Evolutionary conservation across 1,284 basidiomycete species (phyloP).

Genomic region (Ceraceosorus bombacis): DNA sequence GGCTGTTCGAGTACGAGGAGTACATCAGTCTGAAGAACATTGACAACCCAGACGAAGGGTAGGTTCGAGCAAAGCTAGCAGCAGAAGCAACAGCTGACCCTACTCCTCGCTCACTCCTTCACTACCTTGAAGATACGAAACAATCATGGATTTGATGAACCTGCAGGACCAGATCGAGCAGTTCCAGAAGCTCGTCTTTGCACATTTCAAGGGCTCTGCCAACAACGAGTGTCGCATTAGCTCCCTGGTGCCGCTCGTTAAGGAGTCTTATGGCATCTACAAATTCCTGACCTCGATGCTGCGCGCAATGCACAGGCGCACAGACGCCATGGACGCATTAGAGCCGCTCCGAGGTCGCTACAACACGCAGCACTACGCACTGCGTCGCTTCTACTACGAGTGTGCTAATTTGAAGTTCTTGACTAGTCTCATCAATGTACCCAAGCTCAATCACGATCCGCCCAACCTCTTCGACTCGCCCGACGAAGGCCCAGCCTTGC

Average conservation of each 20-base stretch:
- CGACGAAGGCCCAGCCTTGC: slow-evolving; percentile 31
- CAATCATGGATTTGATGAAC: slow-evolving; percentile 48
- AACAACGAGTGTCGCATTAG: slow-evolving; percentile 49
- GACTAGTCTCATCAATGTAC: slow-evolving; percentile 47
- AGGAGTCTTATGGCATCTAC: slow-evolving; percentile 49
- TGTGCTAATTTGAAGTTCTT: slow-evolving; percentile 47
- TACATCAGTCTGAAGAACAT: slow-evolving; percentile 49
- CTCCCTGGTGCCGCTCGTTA: slow-evolving; percentile 45
- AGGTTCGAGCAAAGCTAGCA: neutral
- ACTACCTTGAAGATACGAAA: slow-evolving; percentile 34
- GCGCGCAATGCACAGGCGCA: slow-evolving; percentile 47
- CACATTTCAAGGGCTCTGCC: slow-evolving; percentile 39
- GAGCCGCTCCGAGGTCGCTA: slow-evolving; percentile 46
- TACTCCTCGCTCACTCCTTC: neutral
- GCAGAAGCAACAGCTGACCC: neutral
- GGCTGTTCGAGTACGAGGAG: slow-evolving; percentile 48
- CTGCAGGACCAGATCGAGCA: slow-evolving; percentile 47
- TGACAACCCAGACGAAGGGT: slow-evolving; percentile 47
- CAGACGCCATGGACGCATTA: slow-evolving; percentile 45
- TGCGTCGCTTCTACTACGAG: slow-evolving; percentile 48
- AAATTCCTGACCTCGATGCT: slow-evolving; percentile 49
- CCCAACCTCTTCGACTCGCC: slow-evolving; percentile 47
- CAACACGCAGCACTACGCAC: slow-evolving; percentile 41
- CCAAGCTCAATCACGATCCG: slow-evolving; percentile 47
- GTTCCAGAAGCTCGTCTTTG: slow-evolving; percentile 47